A percentile compares a stretch with the other conserved stretches of the same genome.
These are phyloP conservation scores for Naganishia sp. DNA, from an alignment of 1,284 basidiomycete species.

Conservation along the genomic window DNA sequence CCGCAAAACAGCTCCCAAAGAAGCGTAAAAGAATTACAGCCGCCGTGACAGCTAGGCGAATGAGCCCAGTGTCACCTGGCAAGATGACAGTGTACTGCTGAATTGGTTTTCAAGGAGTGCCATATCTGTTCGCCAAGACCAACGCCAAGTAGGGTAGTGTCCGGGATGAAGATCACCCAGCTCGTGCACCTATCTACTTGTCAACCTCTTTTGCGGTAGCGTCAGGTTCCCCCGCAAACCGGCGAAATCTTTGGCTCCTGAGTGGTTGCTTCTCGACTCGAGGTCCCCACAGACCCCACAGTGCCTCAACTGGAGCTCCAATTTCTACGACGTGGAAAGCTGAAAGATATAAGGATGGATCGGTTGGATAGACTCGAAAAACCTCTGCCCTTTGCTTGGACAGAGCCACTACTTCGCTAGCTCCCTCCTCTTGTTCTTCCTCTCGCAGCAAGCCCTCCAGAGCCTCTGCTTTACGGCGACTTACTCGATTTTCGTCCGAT, in stretches of 20 bases:
- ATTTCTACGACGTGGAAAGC: not conserved
- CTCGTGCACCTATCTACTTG: too few relatives aligned
- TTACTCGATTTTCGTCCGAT: not conserved
- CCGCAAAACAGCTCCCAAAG: too few relatives aligned
- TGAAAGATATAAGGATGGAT: slow-evolving; percentile 26
- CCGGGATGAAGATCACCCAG: not conserved
- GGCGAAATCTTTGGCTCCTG: slow-evolving; percentile 8
- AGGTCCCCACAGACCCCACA: not conserved
- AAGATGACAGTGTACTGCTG: too few relatives aligned
- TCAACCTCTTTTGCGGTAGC: not conserved
- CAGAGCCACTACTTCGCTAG: slow-evolving; percentile 12
- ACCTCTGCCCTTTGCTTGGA: not conserved
- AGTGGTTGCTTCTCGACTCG: not conserved
- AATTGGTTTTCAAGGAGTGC: not conserved
- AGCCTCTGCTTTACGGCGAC: not conserved
- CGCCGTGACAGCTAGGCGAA: not conserved
- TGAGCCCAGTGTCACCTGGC: not conserved
- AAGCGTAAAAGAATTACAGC: not conserved
- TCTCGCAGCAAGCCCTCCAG: slow-evolving; percentile 1
- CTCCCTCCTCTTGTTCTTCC: slow-evolving; percentile 3
- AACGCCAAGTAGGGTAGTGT: slow-evolving; percentile 14
- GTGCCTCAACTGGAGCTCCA: slow-evolving; percentile 4
- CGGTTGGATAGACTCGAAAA: slow-evolving; percentile 9
- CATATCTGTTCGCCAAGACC: slow-evolving; percentile 24
- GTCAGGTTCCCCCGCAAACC: slow-evolving; percentile 7